Evolutionary conservation across 768 basidiomycete genomes (phyloP).

Genomic region (Boletellus ananas): DNA sequence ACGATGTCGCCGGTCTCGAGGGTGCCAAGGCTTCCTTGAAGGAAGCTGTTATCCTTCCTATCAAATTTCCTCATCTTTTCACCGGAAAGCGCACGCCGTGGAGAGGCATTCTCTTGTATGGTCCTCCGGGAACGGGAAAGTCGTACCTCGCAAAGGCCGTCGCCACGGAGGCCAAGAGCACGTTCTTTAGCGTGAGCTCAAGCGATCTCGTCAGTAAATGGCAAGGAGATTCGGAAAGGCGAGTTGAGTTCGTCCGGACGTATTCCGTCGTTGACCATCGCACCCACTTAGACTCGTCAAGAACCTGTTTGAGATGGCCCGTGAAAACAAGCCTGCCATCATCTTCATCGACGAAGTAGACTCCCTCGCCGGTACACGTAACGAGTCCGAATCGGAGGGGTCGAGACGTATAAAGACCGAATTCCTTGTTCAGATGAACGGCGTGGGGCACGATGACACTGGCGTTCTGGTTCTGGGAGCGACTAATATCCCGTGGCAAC

Average conservation of each 20-base stretch:
- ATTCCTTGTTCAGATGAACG: constrained; percentile 97
- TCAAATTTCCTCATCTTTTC: constrained; percentile 98
- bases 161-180: constrained; percentile 98
- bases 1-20: constrained; percentile 96
- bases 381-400: constrained; percentile 96
- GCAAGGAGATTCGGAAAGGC: constrained; percentile 99
- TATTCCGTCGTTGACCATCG: neutral
- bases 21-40: constrained; percentile 94
- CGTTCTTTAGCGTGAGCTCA: constrained; percentile 95
- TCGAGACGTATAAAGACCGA: constrained; percentile 98
- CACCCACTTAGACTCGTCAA: constrained; percentile 70
- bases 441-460: constrained; percentile 95
- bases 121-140: constrained; percentile 97
- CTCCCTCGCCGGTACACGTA: constrained; percentile 90
- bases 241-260: constrained; percentile 22
- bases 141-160: constrained; percentile 97
- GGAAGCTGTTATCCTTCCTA: constrained; percentile 98
- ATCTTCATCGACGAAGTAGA: constrained; percentile 99
- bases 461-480: constrained; percentile 96
- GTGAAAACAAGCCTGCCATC: constrained; percentile 94
- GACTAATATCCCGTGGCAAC: constrained; percentile 98
- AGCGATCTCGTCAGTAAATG: constrained; percentile 97
- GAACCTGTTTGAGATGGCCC: constrained; percentile 93
- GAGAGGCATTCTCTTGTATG: constrained; percentile 93
- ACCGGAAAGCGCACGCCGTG: constrained; percentile 98